Evolutionary conservation across 2,329 filamentous ascomycete species (phyloP).

Genomic region (Colletotrichum sp.): DNA sequence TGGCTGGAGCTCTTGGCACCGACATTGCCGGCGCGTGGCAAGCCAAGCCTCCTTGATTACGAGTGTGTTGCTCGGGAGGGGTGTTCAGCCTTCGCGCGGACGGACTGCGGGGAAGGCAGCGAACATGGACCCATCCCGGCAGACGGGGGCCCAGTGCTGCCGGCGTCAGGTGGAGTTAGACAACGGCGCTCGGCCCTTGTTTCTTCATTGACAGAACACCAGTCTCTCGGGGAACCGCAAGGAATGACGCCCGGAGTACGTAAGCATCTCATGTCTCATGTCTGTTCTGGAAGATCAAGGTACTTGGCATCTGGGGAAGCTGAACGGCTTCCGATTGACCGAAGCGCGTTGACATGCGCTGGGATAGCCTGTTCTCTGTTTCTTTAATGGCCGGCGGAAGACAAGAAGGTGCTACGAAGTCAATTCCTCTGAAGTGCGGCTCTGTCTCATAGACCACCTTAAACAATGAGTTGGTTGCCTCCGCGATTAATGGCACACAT

Average conservation of each 20-base stretch:
- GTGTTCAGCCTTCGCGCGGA: neutral
- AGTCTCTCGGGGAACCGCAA: neutral
- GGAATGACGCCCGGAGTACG: neutral
- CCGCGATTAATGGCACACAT: neutral
- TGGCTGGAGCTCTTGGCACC: neutral
- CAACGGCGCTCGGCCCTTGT: neutral
- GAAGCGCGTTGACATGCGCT: neutral
- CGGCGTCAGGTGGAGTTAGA: constrained; percentile 8
- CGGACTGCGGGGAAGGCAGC: constrained; percentile 5
- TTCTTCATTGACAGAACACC: neutral
- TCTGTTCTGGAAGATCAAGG: neutral
- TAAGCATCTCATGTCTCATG: neutral
- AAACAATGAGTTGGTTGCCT: neutral
- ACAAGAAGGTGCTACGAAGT: neutral
- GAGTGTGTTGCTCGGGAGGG: neutral
- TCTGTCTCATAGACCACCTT: neutral
- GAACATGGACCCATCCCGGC: neutral
- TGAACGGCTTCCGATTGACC: neutral
- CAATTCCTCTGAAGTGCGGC: neutral
- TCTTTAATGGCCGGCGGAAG: neutral
- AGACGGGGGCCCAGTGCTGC: neutral
- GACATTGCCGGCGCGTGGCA: neutral
- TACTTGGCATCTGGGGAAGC: neutral
- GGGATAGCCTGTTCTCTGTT: neutral
- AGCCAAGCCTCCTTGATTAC: neutral